Conservation (phyloP, 257 asterid genomes). For the Leonotis leonurus region DNA sequence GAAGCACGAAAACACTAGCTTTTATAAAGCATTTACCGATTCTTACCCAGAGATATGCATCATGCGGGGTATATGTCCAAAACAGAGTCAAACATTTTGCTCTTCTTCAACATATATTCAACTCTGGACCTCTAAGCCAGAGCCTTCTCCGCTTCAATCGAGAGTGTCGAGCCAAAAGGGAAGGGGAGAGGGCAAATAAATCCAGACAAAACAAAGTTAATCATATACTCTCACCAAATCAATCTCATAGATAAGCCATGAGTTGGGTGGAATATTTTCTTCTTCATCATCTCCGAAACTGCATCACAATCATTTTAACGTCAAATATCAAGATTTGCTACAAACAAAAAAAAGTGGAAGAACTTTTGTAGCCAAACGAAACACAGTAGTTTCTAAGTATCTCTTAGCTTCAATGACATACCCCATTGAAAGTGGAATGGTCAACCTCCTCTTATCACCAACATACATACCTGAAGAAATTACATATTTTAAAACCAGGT, state of each 20-base stretch:
- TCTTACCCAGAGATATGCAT: not conserved
- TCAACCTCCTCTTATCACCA: slow-evolving; percentile 80
- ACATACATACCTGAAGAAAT: slow-evolving; percentile 66
- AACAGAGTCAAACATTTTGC: not conserved
- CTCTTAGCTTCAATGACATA: slow-evolving; percentile 20
- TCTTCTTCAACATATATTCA: slow-evolving; percentile 2
- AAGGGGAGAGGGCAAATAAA: not conserved
- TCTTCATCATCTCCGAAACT: slow-evolving; percentile 45
- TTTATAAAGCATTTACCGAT: too few relatives aligned
- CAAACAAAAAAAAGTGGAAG: not conserved
- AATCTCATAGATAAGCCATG: slow-evolving; percentile 77
- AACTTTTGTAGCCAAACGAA: not conserved
- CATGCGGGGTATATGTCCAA: not conserved
- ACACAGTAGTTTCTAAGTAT: not conserved
- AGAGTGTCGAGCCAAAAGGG: not conserved
- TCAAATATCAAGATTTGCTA: not conserved
- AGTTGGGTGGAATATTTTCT: slow-evolving; percentile 71
- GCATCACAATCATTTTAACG: slow-evolving; percentile 25
- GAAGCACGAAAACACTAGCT: too few relatives aligned
- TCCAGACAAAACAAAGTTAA: slow-evolving; percentile 10
- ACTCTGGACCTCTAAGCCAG: slow-evolving; percentile 37
- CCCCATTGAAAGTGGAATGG: slow-evolving; percentile 86
- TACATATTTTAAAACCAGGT: slow-evolving; percentile 4
- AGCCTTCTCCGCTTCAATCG: slow-evolving; percentile 21
- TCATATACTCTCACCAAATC: slow-evolving; percentile 44